A percentile compares a stretch with the other conserved stretches of the same genome.
These are phyloP conservation scores for Ulota crispa DNA, from an alignment of 225 moss, liverwort and hornwort species.

Conservation along the genomic window DNA sequence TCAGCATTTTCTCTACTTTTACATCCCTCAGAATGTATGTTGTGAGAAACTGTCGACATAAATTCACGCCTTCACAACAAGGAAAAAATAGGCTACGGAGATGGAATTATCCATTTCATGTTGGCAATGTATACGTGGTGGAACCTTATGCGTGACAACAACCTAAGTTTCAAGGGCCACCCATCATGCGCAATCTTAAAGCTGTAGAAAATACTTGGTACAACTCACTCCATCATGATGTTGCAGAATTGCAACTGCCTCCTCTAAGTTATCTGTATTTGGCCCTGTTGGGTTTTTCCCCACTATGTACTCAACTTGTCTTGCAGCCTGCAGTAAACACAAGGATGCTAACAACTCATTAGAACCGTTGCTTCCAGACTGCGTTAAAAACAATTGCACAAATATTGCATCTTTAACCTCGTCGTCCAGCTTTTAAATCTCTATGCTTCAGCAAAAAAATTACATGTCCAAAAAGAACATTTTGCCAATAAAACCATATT, in stretches of 20 bases:
- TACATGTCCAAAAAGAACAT: not conserved
- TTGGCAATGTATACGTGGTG: not conserved
- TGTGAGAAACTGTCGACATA: not conserved
- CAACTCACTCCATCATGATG: conserved; percentile 90
- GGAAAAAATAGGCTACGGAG: not conserved
- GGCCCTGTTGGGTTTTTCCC: conserved; percentile 67
- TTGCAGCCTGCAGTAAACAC: conserved; percentile 60
- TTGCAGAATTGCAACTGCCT: conserved; percentile 80
- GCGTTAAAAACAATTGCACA: conserved; percentile 19
- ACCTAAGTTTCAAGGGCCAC: not conserved
- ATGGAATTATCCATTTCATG: not conserved
- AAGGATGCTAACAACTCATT: conserved; percentile 33
- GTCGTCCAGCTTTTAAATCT: not conserved
- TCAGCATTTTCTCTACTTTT: not conserved
- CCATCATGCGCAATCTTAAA: conserved; percentile 10
- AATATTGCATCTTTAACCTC: conserved; percentile 4
- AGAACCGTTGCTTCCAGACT: conserved; percentile 30
- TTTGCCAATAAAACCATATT: too few relatives aligned
- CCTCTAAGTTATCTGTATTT: conserved; percentile 78
- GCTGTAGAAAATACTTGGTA: not conserved
- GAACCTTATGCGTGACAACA: not conserved
- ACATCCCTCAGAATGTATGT: not conserved
- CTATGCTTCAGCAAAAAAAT: not conserved
- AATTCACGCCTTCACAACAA: not conserved
- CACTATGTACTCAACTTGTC: conserved; percentile 77